Evolutionary conservation across 1,284 basidiomycete genomes (phyloP).

Genomic region (Sparassis latifolia): DNA sequence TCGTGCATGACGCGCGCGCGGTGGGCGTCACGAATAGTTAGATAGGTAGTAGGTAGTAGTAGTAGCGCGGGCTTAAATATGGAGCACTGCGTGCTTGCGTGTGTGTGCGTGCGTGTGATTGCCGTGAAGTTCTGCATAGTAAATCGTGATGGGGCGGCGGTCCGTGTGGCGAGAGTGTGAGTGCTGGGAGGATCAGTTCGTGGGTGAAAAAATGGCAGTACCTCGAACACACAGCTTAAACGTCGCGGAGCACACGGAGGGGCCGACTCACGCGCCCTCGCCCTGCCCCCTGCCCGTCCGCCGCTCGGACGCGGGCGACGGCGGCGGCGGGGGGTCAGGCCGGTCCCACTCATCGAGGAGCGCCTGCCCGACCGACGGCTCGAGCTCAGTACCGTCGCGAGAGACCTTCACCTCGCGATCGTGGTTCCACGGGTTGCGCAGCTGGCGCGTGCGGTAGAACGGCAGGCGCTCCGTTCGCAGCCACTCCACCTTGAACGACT

Average conservation of each 20-base stretch:
- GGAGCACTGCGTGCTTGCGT: conserved; percentile 17
- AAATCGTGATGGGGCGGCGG: conserved; percentile 6
- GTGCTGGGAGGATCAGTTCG: background rate
- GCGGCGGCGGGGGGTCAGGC: conserved; percentile 15
- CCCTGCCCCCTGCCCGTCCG: conserved; percentile 4
- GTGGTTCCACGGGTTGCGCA: conserved; percentile 92
- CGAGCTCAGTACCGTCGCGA: conserved; percentile 88
- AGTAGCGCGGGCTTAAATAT: background rate
- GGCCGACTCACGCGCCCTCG: conserved; percentile 8
- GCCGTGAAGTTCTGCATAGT: background rate
- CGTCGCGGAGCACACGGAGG: background rate
- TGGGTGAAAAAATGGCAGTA: no score
- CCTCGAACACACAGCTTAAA: background rate
- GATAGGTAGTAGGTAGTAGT: background rate
- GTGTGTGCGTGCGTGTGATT: conserved; percentile 20
- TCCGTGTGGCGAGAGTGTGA: conserved; percentile 2
- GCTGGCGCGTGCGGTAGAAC: conserved; percentile 71
- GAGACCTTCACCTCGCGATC: conserved; percentile 89
- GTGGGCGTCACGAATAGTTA: conserved; percentile 13
- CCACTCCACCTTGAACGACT: conserved; percentile 85
- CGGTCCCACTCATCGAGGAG: conserved; percentile 75
- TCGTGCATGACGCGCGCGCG: conserved; percentile 14
- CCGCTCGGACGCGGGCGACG: conserved; percentile 5
- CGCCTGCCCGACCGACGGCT: conserved; percentile 70
- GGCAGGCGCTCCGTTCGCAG: conserved; percentile 68